These are phyloP conservation scores for Diplogelasinospora grovesii DNA, from an alignment of 495 filamentous ascomycete genomes.

Conservation along the genomic window DNA sequence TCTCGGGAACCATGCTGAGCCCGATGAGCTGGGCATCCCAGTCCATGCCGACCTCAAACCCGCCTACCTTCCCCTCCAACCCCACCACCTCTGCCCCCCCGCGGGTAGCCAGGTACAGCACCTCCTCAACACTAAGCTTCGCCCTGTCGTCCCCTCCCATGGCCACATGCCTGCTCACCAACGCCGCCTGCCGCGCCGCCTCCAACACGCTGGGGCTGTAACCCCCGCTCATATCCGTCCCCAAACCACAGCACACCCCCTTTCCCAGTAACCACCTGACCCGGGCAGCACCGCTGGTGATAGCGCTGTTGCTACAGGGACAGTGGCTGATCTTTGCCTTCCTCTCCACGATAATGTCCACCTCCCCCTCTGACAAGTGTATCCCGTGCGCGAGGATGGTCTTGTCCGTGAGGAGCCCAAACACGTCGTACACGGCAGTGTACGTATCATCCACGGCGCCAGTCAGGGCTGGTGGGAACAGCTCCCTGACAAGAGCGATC, in stretches of 20 bases:
- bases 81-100: conserved; percentile 77
- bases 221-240: conserved; percentile 85
- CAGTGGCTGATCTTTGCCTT: conserved; percentile 73
- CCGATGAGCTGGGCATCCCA: conserved; percentile 81
- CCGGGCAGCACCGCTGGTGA: conserved; percentile 66
- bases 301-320: conserved; percentile 72
- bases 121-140: conserved; percentile 77
- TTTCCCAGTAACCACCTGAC: conserved; percentile 66
- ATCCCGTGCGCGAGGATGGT: conserved; percentile 87
- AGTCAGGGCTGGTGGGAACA: conserved; percentile 52
- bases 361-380: conserved; percentile 62
- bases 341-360: conserved; percentile 50
- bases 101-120: conserved; percentile 74
- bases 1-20: conserved; percentile 39
- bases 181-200: conserved; percentile 66
- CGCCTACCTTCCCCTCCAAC: conserved; percentile 59
- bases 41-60: conserved; percentile 77
- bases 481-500: conserved; percentile 54
- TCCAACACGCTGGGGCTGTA: conserved; percentile 74
- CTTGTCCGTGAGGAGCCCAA: conserved; percentile 57
- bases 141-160: conserved; percentile 41
- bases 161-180: conserved; percentile 64
- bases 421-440: conserved; percentile 69
- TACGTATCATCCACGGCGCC: conserved; percentile 47
- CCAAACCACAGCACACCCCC: conserved; percentile 73